These are phyloP conservation scores for Rutidosis leptorrhynchoides DNA, from an alignment of 129 eudicot species.

Conservation along the genomic window DNA sequence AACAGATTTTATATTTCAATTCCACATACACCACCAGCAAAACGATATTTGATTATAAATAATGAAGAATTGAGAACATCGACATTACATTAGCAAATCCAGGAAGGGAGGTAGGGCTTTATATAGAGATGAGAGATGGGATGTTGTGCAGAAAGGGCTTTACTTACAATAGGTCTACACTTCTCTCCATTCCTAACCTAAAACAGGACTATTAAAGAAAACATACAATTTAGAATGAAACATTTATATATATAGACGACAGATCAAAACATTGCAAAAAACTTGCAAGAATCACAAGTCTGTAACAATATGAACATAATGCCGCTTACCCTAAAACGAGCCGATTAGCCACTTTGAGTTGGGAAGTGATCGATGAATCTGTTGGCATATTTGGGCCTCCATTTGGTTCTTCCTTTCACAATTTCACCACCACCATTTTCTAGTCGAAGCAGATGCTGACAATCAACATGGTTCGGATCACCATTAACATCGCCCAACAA, in stretches of 20 bases:
- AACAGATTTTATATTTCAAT: not conserved
- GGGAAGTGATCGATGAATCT: constrained; percentile 40
- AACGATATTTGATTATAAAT: constrained; percentile 23
- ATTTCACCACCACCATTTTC: constrained; percentile 65
- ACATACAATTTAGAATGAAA: constrained; percentile 29
- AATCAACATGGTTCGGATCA: constrained; percentile 50
- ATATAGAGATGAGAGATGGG: constrained; percentile 6
- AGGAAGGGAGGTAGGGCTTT: not conserved
- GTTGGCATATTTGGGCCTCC: constrained; percentile 64
- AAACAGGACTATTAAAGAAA: constrained; percentile 10
- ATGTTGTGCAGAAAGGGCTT: constrained; percentile 22
- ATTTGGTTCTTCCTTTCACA: constrained; percentile 69
- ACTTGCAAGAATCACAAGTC: constrained; percentile 10
- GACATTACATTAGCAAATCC: constrained; percentile 26
- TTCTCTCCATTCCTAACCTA: constrained; percentile 27
- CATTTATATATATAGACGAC: constrained; percentile 11
- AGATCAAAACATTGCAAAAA: constrained; percentile 14
- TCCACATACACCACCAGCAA: constrained; percentile 12
- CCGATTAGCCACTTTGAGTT: constrained; percentile 35
- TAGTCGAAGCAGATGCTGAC: constrained; percentile 79
- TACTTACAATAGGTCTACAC: constrained; percentile 39
- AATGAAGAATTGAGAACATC: constrained; percentile 34
- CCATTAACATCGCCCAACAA: too few relatives aligned
- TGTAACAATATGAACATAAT: not conserved
- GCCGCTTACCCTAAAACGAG: constrained; percentile 7